phyloP scores from a whole-genome alignment of 768 basidiomycete species.

The Boletus rufocinnamomeus region DNA sequence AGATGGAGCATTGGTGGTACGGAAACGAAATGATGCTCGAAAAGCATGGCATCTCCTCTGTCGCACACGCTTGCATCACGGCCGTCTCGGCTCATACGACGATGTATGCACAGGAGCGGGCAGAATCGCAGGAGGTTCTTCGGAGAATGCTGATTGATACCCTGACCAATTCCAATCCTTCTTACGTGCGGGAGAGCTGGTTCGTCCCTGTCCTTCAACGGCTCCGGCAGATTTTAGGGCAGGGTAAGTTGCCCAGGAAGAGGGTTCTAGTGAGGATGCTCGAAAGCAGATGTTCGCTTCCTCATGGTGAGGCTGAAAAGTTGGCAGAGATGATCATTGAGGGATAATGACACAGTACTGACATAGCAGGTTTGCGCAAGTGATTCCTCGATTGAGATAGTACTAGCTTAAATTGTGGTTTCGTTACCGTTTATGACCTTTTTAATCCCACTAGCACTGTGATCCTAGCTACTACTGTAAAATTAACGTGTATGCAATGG shows the following conservation, averaged over 20 bases:
- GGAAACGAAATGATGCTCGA: constrained; percentile 2
- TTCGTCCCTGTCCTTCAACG: too few species aligned
- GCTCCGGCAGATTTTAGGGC: too few species aligned
- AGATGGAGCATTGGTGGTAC: constrained; percentile 19
- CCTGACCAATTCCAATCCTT: not conserved
- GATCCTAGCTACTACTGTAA: not conserved
- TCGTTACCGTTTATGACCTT: not conserved
- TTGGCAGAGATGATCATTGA: constrained; percentile 3
- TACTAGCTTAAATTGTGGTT: not conserved
- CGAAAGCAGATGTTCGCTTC: not conserved
- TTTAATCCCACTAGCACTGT: too few species aligned
- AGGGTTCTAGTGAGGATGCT: constrained; percentile 1
- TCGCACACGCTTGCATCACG: constrained; percentile 16
- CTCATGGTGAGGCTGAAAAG: not conserved
- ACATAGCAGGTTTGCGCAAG: not conserved
- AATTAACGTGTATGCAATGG: not conserved
- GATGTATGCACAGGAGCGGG: not conserved
- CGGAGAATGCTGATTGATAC: not conserved
- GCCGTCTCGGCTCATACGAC: not conserved
- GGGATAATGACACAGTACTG: too few species aligned
- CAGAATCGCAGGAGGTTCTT: not conserved
- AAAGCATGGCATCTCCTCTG: not conserved
- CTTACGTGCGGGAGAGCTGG: constrained; percentile 11
- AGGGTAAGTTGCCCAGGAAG: not conserved
- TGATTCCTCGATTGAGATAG: too few species aligned